These are phyloP conservation scores for Teunomyces panamensis DNA, from an alignment of 805 yeast genomes.

Conservation along the genomic window DNA sequence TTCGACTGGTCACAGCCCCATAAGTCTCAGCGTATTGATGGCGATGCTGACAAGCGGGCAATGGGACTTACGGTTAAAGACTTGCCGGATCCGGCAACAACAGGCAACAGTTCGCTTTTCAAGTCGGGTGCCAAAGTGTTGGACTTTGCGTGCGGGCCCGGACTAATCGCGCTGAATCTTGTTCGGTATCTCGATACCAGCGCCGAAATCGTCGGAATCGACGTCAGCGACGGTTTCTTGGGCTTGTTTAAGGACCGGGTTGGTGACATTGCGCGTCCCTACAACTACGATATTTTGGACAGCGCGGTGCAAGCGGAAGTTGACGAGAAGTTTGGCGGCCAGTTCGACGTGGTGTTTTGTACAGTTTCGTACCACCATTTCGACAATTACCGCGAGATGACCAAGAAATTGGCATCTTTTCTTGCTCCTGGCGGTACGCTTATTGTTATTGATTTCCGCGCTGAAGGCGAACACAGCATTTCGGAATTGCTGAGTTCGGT, in stretches of 20 bases:
- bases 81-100: slow-evolving; percentile 12
- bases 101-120: slow-evolving; percentile 12
- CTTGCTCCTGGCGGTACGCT: slow-evolving; percentile 34
- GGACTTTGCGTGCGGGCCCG: slow-evolving; percentile 47
- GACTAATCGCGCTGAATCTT: slow-evolving; percentile 30
- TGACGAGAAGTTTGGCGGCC: slow-evolving; percentile 12
- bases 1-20: slow-evolving; percentile 14
- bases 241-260: slow-evolving; percentile 12
- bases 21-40: slow-evolving; percentile 11
- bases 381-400: slow-evolving; percentile 26
- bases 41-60: slow-evolving; percentile 11
- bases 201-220: slow-evolving; percentile 32
- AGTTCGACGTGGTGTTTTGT: slow-evolving; percentile 33
- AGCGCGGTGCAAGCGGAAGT: slow-evolving; percentile 9
- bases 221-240: slow-evolving; percentile 28
- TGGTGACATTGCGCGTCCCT: slow-evolving; percentile 10
- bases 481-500: slow-evolving; percentile 4
- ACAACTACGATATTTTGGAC: slow-evolving; percentile 25
- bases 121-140: slow-evolving; percentile 22
- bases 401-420: slow-evolving; percentile 29
- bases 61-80: slow-evolving; percentile 10
- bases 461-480: slow-evolving; percentile 16
- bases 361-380: slow-evolving; percentile 42
- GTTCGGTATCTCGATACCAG: slow-evolving; percentile 22
- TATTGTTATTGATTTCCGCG: slow-evolving; percentile 38